phyloP scores from a whole-genome alignment of 495 filamentous ascomycete species.

The Hypoxylon rickii region DNA sequence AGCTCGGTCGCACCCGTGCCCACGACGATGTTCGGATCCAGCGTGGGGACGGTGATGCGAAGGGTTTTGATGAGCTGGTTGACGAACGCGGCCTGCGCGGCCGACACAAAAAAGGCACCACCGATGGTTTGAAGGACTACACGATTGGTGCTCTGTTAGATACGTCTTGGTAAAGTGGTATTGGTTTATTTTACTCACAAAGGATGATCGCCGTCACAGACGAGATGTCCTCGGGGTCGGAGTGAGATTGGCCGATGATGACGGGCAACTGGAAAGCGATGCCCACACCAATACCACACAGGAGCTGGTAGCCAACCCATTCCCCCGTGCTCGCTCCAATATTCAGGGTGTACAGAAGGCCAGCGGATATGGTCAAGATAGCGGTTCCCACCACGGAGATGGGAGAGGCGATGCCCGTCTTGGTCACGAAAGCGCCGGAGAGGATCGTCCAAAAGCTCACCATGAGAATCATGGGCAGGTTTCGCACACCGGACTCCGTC shows the following conservation, averaged over 20 bases:
- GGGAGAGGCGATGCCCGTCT: too few relatives aligned
- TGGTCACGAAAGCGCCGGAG: too few relatives aligned
- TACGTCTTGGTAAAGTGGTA: too few relatives aligned
- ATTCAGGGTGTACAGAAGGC: too few relatives aligned
- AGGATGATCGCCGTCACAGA: not conserved
- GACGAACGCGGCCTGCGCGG: not conserved
- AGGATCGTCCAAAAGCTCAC: too few relatives aligned
- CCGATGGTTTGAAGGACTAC: not conserved
- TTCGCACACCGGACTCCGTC: slow-evolving; percentile 55
- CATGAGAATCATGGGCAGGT: slow-evolving; percentile 64
- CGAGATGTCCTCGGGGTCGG: not conserved
- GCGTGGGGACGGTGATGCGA: not conserved
- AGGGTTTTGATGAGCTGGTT: not conserved
- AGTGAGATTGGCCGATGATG: not conserved
- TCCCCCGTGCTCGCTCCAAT: too few relatives aligned
- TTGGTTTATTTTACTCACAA: too few relatives aligned
- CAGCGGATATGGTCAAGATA: too few relatives aligned
- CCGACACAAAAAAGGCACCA: not conserved
- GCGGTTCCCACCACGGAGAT: too few relatives aligned
- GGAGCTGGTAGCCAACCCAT: not conserved
- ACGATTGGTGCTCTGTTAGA: too few relatives aligned
- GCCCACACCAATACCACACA: not conserved
- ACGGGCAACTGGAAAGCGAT: not conserved
- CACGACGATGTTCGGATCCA: not conserved
- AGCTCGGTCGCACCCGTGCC: not conserved